Conservation (phyloP, 202 grass and related monocot genomes). For the Eragrostis tef region DNA sequence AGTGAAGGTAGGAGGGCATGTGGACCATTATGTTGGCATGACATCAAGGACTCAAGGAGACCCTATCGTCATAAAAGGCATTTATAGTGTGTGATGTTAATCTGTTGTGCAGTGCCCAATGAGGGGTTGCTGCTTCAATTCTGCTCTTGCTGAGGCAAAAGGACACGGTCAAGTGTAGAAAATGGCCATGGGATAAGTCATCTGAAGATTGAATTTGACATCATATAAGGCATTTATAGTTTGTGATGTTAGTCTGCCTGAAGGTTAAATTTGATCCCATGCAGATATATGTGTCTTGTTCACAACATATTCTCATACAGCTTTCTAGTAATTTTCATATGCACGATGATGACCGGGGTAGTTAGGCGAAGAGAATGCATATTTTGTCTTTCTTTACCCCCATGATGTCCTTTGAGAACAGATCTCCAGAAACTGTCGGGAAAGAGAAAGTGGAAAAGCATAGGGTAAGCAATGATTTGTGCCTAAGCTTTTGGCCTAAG, state of each 20-base stretch:
- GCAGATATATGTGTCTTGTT: too few species aligned
- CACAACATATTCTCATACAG: too few species aligned
- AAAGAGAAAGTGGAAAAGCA: slow-evolving; percentile 28
- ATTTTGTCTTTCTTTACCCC: not conserved
- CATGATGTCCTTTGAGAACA: slow-evolving; percentile 13
- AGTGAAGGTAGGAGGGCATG: too few species aligned
- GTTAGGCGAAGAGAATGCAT: slow-evolving; percentile 27
- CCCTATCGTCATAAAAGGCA: not conserved
- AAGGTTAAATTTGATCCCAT: too few species aligned
- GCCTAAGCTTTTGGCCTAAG: slow-evolving; percentile 30
- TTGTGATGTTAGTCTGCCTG: too few species aligned
- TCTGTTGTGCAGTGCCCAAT: not conserved
- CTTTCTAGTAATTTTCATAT: not conserved
- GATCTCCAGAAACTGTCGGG: slow-evolving; percentile 10
- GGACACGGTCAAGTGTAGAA: not conserved
- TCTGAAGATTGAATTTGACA: not conserved
- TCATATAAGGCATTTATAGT: too few species aligned
- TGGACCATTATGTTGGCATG: slow-evolving; percentile 19
- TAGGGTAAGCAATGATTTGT: slow-evolving; percentile 1
- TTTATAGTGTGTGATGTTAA: slow-evolving; percentile 9
- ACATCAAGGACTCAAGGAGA: not conserved
- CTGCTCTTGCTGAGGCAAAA: not conserved
- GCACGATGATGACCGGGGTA: slow-evolving; percentile 16
- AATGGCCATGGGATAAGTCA: not conserved
- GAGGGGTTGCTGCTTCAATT: not conserved